Base-by-base conservation (phyloP, 176 grass and related monocot species). In the Chrysopogon serrulatus region DNA sequence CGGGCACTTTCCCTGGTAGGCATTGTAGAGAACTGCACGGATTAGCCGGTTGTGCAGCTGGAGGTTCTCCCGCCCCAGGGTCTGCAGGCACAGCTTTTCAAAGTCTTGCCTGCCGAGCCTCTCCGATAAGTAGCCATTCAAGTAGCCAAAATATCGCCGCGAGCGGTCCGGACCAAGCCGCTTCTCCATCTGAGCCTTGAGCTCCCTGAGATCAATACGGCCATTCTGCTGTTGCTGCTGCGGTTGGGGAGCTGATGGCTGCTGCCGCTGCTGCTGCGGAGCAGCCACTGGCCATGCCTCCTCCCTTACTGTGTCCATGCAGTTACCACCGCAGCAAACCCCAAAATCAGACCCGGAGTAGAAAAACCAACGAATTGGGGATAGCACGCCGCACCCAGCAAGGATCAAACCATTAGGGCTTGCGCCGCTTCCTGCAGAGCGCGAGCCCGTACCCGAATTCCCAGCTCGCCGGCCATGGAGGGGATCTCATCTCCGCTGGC, bases 21-120 rank as follows among this genome's bases (percentile, higher is more conserved):
- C 90, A 84, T 98, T 98, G 81, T 86, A 87, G 67, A 98, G 80
- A 75, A 95, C 49, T 0, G 90, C 84, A 33, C 75, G 65, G 28
- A 95, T 88, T 42, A 98, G 87, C 27, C 77, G 86, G 85, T 91
- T 98, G 89, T 98, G 95, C 86, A 95, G 77, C 26, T 78, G 60
- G 19, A 93, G 79, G 70, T 95, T 95, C 82, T 95, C 90, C n/a
- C 16, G 64, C 5, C 92, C 89, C 27, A 98, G 34, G 2, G 73
- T 88, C 7, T 77, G 79, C 45, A 91, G 37, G 71, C 90, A 98
- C 65, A 90, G 73, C 64, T 87, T 93, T 40, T 88, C 86, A 18
- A 95, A 98, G 79, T 98, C 90, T 12, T 79, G 23, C 87, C 93
- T 98, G 79, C 86, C 93, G 31, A 98, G 88, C 87, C 82, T 93